Evolutionary conservation across 108 stramenopile genomes (phyloP), one percentile per base, ranked within the genome.

Genomic region (Cyclotella kingstonii): DNA sequence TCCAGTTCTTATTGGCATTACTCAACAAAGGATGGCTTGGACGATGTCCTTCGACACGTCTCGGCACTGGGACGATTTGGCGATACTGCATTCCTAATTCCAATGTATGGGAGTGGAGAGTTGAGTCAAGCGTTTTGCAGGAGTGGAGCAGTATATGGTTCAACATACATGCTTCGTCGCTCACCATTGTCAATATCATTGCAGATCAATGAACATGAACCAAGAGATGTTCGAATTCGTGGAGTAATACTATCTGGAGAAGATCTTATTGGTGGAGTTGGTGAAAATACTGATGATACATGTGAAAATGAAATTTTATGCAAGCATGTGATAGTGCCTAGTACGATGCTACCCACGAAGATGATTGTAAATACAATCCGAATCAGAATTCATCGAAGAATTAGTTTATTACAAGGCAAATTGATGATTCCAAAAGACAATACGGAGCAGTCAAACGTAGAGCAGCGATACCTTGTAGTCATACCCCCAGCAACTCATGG

Each of bases 41-140:
- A 43, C 17, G 65, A 73, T 36, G 48, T 91, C 42, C 66, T 81
- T 41, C 73, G 72, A 30, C 90, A 91, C 55, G 29, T 91, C 28
- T 75, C 81, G 28, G 70, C 85, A 9, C 61, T 91, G 52, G 90
- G 90, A 12, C 61, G 85, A 31, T 91, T 81, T 61, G 90, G 90
- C 15, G 76, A 80, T 12, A 91, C 90, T 18, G 90, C 86, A 3
- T 88, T 91, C 51, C 68, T 91, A 17, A 46, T 75, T 33, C 81
- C 87, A 26, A 50, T 91, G 62, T 91, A 91, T 66, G 90, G 90
- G 19, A 86, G 80, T 59, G 90, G 90, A 11, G 90, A 91, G 63
- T 55, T 91, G 52, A 69, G 81, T 42, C 90, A 91, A 49, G 79
- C 87, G 0, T 91, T 91, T 85, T 91, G 90, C 61, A 76, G 90